These are phyloP conservation scores for Cladosporium austrohemisphaericum DNA, from an alignment of 2,329 filamentous ascomycete species.

Conservation along the genomic window DNA sequence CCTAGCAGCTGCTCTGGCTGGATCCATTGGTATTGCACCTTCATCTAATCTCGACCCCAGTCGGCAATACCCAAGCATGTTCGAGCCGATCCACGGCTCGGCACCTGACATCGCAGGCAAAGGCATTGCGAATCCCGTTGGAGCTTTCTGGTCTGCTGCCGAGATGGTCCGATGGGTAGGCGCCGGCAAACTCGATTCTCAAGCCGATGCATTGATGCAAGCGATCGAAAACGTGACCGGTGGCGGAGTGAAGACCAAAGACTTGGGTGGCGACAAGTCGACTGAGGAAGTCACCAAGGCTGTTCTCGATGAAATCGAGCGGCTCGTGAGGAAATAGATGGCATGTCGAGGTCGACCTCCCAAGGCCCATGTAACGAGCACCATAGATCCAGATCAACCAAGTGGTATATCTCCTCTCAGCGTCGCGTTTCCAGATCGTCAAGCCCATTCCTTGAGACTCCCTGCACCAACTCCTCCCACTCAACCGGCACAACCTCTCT, in stretches of 20 bases:
- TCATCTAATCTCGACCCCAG: slow-evolving; percentile 67
- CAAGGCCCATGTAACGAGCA: slow-evolving; percentile 7
- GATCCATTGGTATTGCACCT: slow-evolving; percentile 68
- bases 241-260: slow-evolving; percentile 52
- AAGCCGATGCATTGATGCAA: slow-evolving; percentile 55
- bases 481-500: slow-evolving; percentile 11
- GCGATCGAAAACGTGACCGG: slow-evolving; percentile 60
- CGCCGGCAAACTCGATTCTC: slow-evolving; percentile 45
- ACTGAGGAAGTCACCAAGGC: slow-evolving; percentile 59
- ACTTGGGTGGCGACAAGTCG: slow-evolving; percentile 56
- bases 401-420: neutral
- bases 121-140: slow-evolving; percentile 61
- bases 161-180: slow-evolving; percentile 67
- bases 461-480: slow-evolving; percentile 16
- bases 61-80: slow-evolving; percentile 57
- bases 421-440: neutral
- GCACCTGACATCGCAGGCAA: slow-evolving; percentile 63
- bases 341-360: neutral
- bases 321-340: slow-evolving; percentile 31
- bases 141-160: slow-evolving; percentile 66
- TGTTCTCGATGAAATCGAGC: slow-evolving; percentile 51
- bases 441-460: no score
- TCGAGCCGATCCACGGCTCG: slow-evolving; percentile 61
- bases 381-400: no score
- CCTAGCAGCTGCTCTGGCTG: slow-evolving; percentile 65